phyloP scores from a whole-genome alignment of 805 yeast species.

The Wickerhamomyces queroliae region DNA sequence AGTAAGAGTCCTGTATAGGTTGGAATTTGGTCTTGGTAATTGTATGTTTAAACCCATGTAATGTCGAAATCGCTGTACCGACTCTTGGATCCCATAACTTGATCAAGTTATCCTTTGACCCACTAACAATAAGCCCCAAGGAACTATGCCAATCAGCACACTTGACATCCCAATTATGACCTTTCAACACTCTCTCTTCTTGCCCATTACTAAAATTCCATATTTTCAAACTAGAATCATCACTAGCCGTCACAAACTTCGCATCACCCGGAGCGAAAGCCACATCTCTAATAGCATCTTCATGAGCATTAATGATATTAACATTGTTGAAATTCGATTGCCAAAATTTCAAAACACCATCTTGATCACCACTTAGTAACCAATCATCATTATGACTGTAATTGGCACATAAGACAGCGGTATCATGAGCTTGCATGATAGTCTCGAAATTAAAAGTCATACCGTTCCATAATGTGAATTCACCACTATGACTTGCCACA shows the following conservation, averaged over 20 bases:
- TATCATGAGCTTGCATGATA: slow-evolving; percentile 97
- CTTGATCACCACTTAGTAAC: slow-evolving; percentile 91
- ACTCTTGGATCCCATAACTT: slow-evolving; percentile 96
- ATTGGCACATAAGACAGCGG: slow-evolving; percentile 71
- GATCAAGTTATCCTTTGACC: slow-evolving; percentile 90
- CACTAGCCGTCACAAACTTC: slow-evolving; percentile 90
- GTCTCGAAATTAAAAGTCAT: slow-evolving; percentile 93
- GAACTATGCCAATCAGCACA: slow-evolving; percentile 95
- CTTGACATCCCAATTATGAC: slow-evolving; percentile 99
- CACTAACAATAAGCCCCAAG: slow-evolving; percentile 81
- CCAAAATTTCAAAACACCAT: slow-evolving; percentile 91
- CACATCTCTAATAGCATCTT: slow-evolving; percentile 79
- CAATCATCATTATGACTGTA: slow-evolving; percentile 92
- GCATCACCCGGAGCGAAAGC: slow-evolving; percentile 88
- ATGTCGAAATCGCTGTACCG: slow-evolving; percentile 65
- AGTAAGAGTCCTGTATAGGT: slow-evolving; percentile 58
- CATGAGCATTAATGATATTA: slow-evolving; percentile 69
- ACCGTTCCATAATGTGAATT: slow-evolving; percentile 96
- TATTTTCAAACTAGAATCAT: slow-evolving; percentile 83
- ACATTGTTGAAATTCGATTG: slow-evolving; percentile 97
- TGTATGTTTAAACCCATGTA: slow-evolving; percentile 92
- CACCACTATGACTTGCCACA: slow-evolving; percentile 91
- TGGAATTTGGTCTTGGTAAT: slow-evolving; percentile 85
- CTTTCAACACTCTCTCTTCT: slow-evolving; percentile 74
- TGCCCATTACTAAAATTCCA: slow-evolving; percentile 91